Conservation (phyloP, 805 yeast species). For the Wickerhamiella azyma region DNA sequence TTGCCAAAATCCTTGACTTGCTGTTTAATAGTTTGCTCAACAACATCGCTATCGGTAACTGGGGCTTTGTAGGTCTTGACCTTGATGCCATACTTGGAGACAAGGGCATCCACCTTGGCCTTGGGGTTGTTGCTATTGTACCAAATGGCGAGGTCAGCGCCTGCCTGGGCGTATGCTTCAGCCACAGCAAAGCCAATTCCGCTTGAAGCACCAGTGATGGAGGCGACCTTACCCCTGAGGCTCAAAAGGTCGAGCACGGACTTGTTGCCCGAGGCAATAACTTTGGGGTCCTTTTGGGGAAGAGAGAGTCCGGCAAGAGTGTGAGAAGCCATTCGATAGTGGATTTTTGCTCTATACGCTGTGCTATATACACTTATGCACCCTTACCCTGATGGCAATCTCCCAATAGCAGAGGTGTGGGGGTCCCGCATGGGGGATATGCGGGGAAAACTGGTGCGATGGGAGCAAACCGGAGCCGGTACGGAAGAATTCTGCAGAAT, state of each 20-base stretch:
- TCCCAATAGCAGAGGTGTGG: too few relatives aligned
- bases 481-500: too few relatives aligned
- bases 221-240: slow-evolving; percentile 57
- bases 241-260: slow-evolving; percentile 20
- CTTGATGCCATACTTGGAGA: slow-evolving; percentile 44
- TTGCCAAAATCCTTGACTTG: slow-evolving; percentile 60
- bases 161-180: slow-evolving; percentile 74
- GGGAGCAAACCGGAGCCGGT: too few relatives aligned
- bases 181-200: slow-evolving; percentile 81
- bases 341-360: too few relatives aligned
- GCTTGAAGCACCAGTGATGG: slow-evolving; percentile 72
- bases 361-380: too few relatives aligned
- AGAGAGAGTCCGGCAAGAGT: slow-evolving; percentile 10
- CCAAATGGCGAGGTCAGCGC: slow-evolving; percentile 69
- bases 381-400: too few relatives aligned
- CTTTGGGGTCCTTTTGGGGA: slow-evolving; percentile 17
- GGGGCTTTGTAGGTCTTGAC: slow-evolving; percentile 52
- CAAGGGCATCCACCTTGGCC: slow-evolving; percentile 42
- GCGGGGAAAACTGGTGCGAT: too few relatives aligned
- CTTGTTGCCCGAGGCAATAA: slow-evolving; percentile 11
- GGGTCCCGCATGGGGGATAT: too few relatives aligned
- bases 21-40: slow-evolving; percentile 36
- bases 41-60: slow-evolving; percentile 37
- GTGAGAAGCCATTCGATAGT: not conserved
- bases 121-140: slow-evolving; percentile 48